Percentiles rank a stretch among this genome's conserved stretches.
Conservation (phyloP, 805 yeast genomes). For the Nakazawaea holstii region DNA sequence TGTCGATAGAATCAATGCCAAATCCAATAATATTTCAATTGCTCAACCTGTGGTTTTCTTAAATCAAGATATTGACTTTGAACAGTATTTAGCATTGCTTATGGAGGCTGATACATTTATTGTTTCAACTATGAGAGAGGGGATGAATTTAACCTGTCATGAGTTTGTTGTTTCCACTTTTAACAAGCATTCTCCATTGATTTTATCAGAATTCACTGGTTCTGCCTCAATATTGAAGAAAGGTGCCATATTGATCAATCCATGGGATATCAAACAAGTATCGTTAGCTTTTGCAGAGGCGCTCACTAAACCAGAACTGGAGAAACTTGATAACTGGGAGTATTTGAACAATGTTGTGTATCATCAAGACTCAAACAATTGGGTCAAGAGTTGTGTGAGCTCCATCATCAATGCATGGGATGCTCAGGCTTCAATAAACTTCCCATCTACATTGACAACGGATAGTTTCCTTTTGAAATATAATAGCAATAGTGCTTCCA, state of each 20-base stretch:
- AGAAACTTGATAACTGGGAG: constrained; percentile 58
- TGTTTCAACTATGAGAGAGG: constrained; percentile 91
- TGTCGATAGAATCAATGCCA: constrained; percentile 80
- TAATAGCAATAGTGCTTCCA: constrained; percentile 14
- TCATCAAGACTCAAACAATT: constrained; percentile 64
- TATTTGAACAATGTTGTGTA: constrained; percentile 52
- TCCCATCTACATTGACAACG: constrained; percentile 20
- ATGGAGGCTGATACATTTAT: constrained; percentile 84
- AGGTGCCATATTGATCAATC: constrained; percentile 78
- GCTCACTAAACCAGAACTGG: constrained; percentile 59
- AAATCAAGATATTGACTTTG: constrained; percentile 84
- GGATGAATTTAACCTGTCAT: constrained; percentile 94
- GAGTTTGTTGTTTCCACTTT: constrained; percentile 79
- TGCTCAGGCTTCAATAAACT: constrained; percentile 26
- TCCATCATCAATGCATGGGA: constrained; percentile 50
- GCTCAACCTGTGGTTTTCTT: constrained; percentile 82
- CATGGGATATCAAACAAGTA: constrained; percentile 77
- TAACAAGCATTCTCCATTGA: constrained; percentile 70
- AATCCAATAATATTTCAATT: constrained; percentile 55
- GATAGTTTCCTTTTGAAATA: constrained; percentile 30
- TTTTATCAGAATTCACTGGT: constrained; percentile 92
- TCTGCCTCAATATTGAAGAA: constrained; percentile 72
- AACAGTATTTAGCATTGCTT: constrained; percentile 81
- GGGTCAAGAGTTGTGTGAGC: constrained; percentile 60
- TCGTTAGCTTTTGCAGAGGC: constrained; percentile 58